Conservation (phyloP, 306 rosid genomes). For the Astragalus membranaceus region DNA sequence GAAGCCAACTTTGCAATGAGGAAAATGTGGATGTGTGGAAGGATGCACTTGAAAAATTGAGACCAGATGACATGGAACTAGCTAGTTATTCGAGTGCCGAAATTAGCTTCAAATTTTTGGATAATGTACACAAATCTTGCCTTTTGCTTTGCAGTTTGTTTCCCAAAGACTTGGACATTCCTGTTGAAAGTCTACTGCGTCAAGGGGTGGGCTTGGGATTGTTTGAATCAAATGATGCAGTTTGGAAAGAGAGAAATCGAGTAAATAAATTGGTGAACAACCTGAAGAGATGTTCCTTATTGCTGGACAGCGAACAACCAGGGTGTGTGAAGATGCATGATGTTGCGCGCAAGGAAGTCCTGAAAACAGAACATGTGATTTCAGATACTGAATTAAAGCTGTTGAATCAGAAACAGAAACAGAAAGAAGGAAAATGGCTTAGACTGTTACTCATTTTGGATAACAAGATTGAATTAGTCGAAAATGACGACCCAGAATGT, state of each 20-base stretch:
- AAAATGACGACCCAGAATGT: not conserved
- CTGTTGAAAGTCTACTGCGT: not conserved
- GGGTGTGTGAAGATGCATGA: constrained; percentile 4
- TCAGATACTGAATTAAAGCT: not conserved
- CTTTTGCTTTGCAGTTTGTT: constrained; percentile 16
- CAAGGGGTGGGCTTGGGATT: constrained; percentile 14
- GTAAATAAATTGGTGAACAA: constrained; percentile 5
- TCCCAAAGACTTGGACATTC: not conserved
- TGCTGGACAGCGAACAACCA: constrained; percentile 7
- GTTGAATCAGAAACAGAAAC: not conserved
- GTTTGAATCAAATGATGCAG: not conserved
- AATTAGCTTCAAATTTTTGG: not conserved
- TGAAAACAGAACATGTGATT: not conserved
- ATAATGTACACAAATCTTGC: not conserved
- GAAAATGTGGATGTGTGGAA: not conserved
- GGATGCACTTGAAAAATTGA: not conserved
- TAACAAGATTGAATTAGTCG: not conserved
- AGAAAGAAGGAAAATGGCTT: not conserved
- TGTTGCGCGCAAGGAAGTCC: not conserved
- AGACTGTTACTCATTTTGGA: constrained; percentile 2
- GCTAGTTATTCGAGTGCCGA: not conserved
- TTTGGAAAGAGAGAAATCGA: constrained; percentile 17
- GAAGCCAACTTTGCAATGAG: not conserved
- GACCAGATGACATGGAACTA: too few species aligned
- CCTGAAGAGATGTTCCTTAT: constrained; percentile 11